Evolutionary conservation across 208 protist species (phyloP), one percentile per base, ranked within the genome.

Genomic region (Angomonas desouzai): DNA sequence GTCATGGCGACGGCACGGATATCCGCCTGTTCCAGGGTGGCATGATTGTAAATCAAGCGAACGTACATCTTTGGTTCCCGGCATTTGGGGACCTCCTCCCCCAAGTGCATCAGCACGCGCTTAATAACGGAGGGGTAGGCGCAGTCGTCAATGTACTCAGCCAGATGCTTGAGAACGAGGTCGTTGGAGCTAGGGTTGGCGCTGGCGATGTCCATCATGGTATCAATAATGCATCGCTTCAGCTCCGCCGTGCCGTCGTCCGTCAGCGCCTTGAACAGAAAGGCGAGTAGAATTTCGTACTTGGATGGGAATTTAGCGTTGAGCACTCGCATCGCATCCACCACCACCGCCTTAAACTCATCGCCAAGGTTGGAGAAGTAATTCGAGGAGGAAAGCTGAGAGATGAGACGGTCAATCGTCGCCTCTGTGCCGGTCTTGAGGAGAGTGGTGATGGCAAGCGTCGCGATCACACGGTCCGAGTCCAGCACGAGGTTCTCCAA

Each of bases 111-210:
- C 28, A 99, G 84, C 36, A 99, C 97, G 25, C 92, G 77, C 59
- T 96, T 93, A 18, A 91, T 96, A 38, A 99, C 93, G 48, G 82
- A 61, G 7, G 94, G 76, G 80, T 96, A 99, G 73, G 99, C 98
- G 77, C 98, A 99, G 86, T 99, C 98, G 66, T 99, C 98, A 70
- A 99, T 99, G 72, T 99, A 99, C 83, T 99, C 97, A 34, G 97
- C 98, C 22, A 99, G 79, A 59, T 99, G 87, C 33, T 74, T 78
- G 33, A 99, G 83, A 11, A 91, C 89, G 9, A 72, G 60, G 45
- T 98, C 94, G 70, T 97, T 97, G 10, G 92, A 80, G 22, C 93
- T 89, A 27, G 89, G 84, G 60, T 97, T 94, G 4, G 76, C 67
- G 56, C 81, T 85, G 48, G 98, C 93, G 64, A 99, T 92, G 23